phyloP scores from a whole-genome alignment of 1,139 yeast species.

The Maudiozyma humilis region DNA sequence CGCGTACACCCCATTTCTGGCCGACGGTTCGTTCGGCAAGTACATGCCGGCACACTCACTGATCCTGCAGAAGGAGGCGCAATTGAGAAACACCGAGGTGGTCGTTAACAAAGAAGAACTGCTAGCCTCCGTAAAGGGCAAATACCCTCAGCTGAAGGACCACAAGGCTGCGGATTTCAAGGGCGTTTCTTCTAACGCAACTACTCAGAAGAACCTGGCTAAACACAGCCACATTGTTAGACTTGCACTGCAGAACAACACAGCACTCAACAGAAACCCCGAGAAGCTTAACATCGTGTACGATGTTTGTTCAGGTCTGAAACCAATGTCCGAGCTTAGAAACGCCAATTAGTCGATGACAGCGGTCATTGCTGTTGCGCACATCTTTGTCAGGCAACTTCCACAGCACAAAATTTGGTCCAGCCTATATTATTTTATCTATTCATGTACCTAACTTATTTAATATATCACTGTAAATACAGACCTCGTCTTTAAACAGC shows the following conservation, averaged over 20 bases:
- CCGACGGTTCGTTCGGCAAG: constrained; percentile 17
- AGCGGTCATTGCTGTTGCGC: no score
- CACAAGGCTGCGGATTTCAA: constrained; percentile 12
- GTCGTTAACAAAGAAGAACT: constrained; percentile 13
- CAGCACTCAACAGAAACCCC: constrained; percentile 11
- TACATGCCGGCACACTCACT: constrained; percentile 18
- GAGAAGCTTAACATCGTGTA: constrained; percentile 17
- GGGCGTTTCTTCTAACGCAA: constrained; percentile 15
- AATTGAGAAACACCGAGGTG: constrained; percentile 17
- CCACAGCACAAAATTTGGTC: neutral
- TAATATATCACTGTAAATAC: constrained; percentile 11
- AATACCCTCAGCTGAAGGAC: constrained; percentile 14
- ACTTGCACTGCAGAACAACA: constrained; percentile 17
- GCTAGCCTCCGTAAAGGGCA: constrained; percentile 17
- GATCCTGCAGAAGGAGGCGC: constrained; percentile 19
- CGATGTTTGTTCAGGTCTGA: constrained; percentile 28
- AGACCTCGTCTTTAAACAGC: constrained; percentile 19
- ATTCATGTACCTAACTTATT: constrained; percentile 7
- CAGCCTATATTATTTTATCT: constrained; percentile 5
- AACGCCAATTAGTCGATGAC: constrained; percentile 5
- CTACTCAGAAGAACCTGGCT: constrained; percentile 13
- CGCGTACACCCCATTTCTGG: neutral
- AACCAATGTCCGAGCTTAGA: constrained; percentile 21
- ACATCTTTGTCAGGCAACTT: neutral
- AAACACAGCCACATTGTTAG: constrained; percentile 20